These are phyloP conservation scores for Tardiomyces digboiensis DNA, from an alignment of 1,139 yeast species.

Conservation along the genomic window DNA sequence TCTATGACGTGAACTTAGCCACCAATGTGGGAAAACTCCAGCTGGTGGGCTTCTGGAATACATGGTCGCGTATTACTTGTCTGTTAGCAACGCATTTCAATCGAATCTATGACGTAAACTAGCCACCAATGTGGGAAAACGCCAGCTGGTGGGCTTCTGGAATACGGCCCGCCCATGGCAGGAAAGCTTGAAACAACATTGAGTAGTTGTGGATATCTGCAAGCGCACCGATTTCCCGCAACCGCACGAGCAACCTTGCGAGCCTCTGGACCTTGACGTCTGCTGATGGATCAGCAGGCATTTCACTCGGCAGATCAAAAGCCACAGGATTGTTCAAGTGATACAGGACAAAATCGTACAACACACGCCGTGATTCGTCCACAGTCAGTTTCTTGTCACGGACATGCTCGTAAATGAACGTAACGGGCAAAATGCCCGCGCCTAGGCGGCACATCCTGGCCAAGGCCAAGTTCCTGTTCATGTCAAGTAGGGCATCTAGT, in stretches of 20 bases:
- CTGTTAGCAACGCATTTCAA: too few species aligned
- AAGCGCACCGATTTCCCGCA: slow-evolving; percentile 10
- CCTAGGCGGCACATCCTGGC: background rate
- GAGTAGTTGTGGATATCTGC: slow-evolving; percentile 14
- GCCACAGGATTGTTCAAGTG: slow-evolving; percentile 7
- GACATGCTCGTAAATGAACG: background rate
- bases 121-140: background rate
- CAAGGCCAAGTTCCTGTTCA: background rate
- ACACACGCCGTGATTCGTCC: slow-evolving; percentile 11
- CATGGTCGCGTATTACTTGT: too few species aligned
- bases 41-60: slow-evolving; percentile 15
- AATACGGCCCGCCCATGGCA: slow-evolving; percentile 17
- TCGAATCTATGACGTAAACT: too few species aligned
- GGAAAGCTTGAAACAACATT: slow-evolving; percentile 16
- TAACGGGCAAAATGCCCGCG: background rate
- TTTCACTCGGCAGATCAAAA: too few species aligned
- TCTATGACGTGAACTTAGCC: too few species aligned
- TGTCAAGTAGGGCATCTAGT: background rate
- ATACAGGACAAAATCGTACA: slow-evolving; percentile 13
- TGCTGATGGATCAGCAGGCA: slow-evolving; percentile 3
- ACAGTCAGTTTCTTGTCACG: slow-evolving; percentile 2
- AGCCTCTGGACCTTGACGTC: slow-evolving; percentile 8
- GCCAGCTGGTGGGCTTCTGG: slow-evolving; percentile 12
- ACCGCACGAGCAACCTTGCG: slow-evolving; percentile 14
- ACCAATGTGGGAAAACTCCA: background rate